phyloP scores from a whole-genome alignment of 2,329 filamentous ascomycete species.

The Exophiala xenobiotica region DNA sequence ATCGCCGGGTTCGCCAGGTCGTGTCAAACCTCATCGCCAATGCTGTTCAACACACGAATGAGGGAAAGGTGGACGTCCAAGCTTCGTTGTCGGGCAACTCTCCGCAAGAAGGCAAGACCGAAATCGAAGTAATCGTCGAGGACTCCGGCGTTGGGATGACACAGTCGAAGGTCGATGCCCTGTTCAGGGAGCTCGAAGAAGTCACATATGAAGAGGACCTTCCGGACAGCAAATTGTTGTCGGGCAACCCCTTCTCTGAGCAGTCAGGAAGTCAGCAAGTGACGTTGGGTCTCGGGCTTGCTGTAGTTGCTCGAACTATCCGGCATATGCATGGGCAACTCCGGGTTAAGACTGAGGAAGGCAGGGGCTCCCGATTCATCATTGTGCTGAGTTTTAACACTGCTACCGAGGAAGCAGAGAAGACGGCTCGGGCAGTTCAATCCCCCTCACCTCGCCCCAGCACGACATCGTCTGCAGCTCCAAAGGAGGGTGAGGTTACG shows the following conservation, averaged over 20 bases:
- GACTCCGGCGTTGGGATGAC: slow-evolving; percentile 72
- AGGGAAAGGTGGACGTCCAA: slow-evolving; percentile 69
- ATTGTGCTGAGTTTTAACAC: slow-evolving; percentile 71
- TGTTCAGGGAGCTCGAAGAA: slow-evolving; percentile 66
- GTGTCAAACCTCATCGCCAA: slow-evolving; percentile 83
- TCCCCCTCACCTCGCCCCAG: not conserved
- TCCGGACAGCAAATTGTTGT: slow-evolving; percentile 60
- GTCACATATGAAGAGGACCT: slow-evolving; percentile 63
- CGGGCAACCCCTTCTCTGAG: slow-evolving; percentile 42
- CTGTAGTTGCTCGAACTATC: slow-evolving; percentile 79
- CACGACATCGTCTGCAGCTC: slow-evolving; percentile 26
- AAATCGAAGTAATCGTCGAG: slow-evolving; percentile 71
- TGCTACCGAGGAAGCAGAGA: slow-evolving; percentile 47
- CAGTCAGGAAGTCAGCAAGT: slow-evolving; percentile 41
- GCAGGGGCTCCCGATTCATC: slow-evolving; percentile 78
- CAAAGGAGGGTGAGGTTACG: slow-evolving; percentile 39
- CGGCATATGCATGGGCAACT: slow-evolving; percentile 90
- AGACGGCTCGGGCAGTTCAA: not conserved
- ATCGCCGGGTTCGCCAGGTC: slow-evolving; percentile 74
- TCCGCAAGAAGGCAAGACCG: slow-evolving; percentile 47
- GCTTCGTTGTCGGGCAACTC: slow-evolving; percentile 55
- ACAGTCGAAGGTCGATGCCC: slow-evolving; percentile 54
- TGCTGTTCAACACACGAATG: slow-evolving; percentile 72
- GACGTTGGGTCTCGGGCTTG: slow-evolving; percentile 77
- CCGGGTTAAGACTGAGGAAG: slow-evolving; percentile 77